A percentile compares a stretch with the other conserved stretches of the same genome.
Evolutionary conservation across 2,329 filamentous ascomycete species (phyloP).

Genomic region (Chlorencoelia australis): DNA sequence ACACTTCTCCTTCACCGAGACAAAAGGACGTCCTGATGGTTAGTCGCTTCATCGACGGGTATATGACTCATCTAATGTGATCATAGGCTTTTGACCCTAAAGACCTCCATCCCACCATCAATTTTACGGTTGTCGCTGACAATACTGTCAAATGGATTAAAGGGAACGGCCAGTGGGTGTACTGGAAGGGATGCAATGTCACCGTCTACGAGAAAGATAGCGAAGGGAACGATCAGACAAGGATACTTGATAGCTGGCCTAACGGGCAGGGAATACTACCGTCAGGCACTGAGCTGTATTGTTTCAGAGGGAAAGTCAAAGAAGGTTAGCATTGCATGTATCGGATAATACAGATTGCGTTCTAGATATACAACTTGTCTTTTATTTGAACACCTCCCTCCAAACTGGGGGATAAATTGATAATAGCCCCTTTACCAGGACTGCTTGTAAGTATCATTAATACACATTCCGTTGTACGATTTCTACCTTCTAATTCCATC

Average conservation of each 20-base stretch:
- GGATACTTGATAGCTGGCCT: neutral
- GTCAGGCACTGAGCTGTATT: neutral
- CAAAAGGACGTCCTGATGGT: too few relatives aligned
- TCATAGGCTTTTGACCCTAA: neutral
- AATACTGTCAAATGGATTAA: neutral
- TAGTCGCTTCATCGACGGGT: too few relatives aligned
- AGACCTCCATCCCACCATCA: neutral
- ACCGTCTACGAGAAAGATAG: neutral
- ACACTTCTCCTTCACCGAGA: too few relatives aligned
- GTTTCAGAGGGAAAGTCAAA: slow-evolving; percentile 2
- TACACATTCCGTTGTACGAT: slow-evolving; percentile 4
- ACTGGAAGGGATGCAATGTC: neutral
- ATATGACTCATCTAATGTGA: too few relatives aligned
- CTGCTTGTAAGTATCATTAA: slow-evolving; percentile 5
- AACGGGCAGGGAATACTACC: neutral
- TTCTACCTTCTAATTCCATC: slow-evolving; percentile 3
- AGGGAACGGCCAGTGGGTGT: neutral
- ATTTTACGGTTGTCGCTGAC: neutral
- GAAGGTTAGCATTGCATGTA: slow-evolving; percentile 6
- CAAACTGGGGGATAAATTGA: neutral
- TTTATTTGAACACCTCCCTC: neutral
- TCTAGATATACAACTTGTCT: slow-evolving; percentile 2
- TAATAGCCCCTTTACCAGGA: neutral
- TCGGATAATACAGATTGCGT: too few relatives aligned
- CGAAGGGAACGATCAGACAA: too few relatives aligned